Percentiles rank a stretch among this genome's conserved stretches.
These are phyloP conservation scores for Pouteria campechiana DNA, from an alignment of 179 eudicot genomes.

Conservation along the genomic window DNA sequence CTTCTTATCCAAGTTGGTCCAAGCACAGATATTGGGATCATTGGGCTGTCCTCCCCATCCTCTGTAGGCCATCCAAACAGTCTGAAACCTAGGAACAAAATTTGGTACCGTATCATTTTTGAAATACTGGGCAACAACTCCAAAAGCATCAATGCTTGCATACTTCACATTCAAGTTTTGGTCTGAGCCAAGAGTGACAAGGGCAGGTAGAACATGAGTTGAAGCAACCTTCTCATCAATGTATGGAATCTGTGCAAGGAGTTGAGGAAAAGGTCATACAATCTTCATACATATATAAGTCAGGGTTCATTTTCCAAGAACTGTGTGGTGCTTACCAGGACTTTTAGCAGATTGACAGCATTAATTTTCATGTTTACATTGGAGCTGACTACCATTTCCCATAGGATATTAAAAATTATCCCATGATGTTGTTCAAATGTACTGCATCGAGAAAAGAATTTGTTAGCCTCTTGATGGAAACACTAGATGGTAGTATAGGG, in stretches of 20 bases:
- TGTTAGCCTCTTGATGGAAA: too few relatives aligned
- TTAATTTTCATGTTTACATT: conserved; percentile 60
- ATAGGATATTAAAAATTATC: conserved; percentile 75
- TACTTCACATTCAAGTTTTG: conserved; percentile 80
- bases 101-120: conserved; percentile 71
- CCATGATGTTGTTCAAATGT: conserved; percentile 73
- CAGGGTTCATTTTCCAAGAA: too few relatives aligned
- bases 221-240: conserved; percentile 86
- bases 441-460: conserved; percentile 41
- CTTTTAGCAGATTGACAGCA: conserved; percentile 85
- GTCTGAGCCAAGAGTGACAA: conserved; percentile 96
- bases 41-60: too few relatives aligned
- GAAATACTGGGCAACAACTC: conserved; percentile 94
- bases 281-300: too few relatives aligned
- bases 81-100: background rate
- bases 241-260: conserved; percentile 60
- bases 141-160: conserved; percentile 96
- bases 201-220: conserved; percentile 89
- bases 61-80: too few relatives aligned
- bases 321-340: conserved; percentile 43
- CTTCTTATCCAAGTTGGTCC: too few relatives aligned
- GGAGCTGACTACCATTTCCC: conserved; percentile 98
- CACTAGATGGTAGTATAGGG: too few relatives aligned
- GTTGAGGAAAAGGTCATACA: too few relatives aligned
- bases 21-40: too few relatives aligned